Base-by-base conservation (phyloP, 106 monocot species). In the Platanthera guangdongensis region DNA sequence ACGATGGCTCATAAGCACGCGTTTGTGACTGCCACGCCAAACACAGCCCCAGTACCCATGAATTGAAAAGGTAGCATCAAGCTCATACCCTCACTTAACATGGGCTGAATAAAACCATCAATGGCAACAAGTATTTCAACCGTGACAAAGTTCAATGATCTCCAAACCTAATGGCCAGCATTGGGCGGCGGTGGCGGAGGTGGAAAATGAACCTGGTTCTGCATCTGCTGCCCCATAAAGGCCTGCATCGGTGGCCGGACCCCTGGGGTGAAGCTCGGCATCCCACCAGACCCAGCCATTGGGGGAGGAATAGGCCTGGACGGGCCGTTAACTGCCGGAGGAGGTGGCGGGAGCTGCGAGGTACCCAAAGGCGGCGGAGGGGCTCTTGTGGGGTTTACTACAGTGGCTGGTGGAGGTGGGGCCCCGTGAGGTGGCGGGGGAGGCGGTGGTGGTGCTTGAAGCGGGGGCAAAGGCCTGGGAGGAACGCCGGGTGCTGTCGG, bases 191-290 rank as follows among this genome's bases (percentile, higher is more conserved):
- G 84, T 0, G 82, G 52, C 52, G 0, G 52, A 32, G 81, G 84
- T 11, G 75, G 87, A 0, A 46, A 48, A 48, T 47, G 70, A 70
- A 48, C 47, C 47, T 48, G 70, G 47, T 86, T 88, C 18, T 85
- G 25, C 51, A 76, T 28, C 3, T 81, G 88, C 5, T 82, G 87
- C 12, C 83, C 70, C 16, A 65, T 77, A 25, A 83, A 57, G 32
- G 55, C 9, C 21, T n/a, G 72, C 72, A 72, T 72, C 0, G 72
- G 51, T 5, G 72, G 72, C 64, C 77, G 81, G 51, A 71, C 14
- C 1, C 84, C 85, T 4, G 84, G 81, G 48, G 88, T 87, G 77
- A 90, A 90, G 75, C 84, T 91, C 6, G 88, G 78, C 88, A 92
- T 95, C 28, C 75, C 75, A 7, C 89, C 60, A 25, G 80, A 71